phyloP scores from a whole-genome alignment of 345 rosid species.

The Lepidium sativum region DNA sequence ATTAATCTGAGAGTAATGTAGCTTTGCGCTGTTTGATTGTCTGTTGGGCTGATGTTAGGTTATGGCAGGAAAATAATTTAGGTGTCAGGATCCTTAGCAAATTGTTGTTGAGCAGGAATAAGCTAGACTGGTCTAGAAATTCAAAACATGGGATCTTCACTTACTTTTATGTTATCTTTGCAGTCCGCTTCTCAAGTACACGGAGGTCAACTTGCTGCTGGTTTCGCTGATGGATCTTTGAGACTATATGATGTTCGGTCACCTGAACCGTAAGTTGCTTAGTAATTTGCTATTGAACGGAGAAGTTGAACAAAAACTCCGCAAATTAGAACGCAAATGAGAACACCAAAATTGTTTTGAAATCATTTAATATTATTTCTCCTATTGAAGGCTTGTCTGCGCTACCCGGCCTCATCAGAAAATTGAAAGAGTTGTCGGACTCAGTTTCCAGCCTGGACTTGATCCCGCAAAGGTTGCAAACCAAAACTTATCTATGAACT shows the following conservation, averaged over 20 bases:
- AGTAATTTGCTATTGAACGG: not conserved
- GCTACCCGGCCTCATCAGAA: slow-evolving; percentile 61
- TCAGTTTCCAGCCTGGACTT: slow-evolving; percentile 96
- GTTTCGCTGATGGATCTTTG: slow-evolving; percentile 86
- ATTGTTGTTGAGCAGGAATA: not conserved
- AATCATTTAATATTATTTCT: slow-evolving; percentile 6
- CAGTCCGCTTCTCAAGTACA: slow-evolving; percentile 98
- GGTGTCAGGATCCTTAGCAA: slow-evolving; percentile 1
- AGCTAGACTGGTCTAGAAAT: not conserved
- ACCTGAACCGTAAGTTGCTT: slow-evolving; percentile 71
- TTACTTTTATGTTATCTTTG: slow-evolving; percentile 14
- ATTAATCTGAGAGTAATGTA: not conserved
- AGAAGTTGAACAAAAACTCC: not conserved
- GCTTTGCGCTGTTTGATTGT: not conserved
- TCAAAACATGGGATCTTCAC: not conserved
- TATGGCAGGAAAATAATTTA: not conserved
- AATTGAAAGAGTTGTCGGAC: slow-evolving; percentile 78
- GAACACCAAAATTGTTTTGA: not conserved
- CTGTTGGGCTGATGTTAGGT: not conserved
- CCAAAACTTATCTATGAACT: not conserved
- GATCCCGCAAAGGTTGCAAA: slow-evolving; percentile 68
- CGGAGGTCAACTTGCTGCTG: slow-evolving; percentile 77
- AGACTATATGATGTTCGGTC: slow-evolving; percentile 85
- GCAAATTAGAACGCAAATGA: not conserved
- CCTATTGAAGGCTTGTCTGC: slow-evolving; percentile 60